Evolutionary conservation across 805 yeast species (phyloP).

Genomic region (Starmerella vaccinii): DNA sequence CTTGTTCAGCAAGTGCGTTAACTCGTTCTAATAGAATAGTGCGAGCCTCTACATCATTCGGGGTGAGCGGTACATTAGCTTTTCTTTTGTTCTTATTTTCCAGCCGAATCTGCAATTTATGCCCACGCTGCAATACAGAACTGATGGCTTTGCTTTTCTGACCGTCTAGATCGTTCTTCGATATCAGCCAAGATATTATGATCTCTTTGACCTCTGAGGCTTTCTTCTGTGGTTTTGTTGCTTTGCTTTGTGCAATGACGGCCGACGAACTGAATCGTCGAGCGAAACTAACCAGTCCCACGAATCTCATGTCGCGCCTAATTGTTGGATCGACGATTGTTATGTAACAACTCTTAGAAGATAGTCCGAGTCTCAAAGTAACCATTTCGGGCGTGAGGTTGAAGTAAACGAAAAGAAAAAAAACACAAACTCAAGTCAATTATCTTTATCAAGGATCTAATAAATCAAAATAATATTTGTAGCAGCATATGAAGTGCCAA

Average conservation of each 20-base stretch:
- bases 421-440: not conserved
- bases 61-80: slow-evolving; percentile 11
- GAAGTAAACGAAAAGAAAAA: not conserved
- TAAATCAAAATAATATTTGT: too few relatives aligned
- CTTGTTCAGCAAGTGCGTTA: slow-evolving; percentile 22
- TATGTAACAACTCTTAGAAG: not conserved
- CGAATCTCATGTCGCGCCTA: not conserved
- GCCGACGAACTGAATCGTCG: not conserved
- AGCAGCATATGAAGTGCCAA: too few relatives aligned
- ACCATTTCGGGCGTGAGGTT: not conserved
- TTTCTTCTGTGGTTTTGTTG: slow-evolving; percentile 7
- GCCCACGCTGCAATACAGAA: slow-evolving; percentile 28
- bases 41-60: slow-evolving; percentile 28
- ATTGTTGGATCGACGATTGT: not conserved
- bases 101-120: slow-evolving; percentile 25
- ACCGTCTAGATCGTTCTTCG: slow-evolving; percentile 27
- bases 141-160: slow-evolving; percentile 30
- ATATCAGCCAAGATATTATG: slow-evolving; percentile 30
- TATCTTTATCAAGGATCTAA: too few relatives aligned
- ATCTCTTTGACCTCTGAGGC: slow-evolving; percentile 24
- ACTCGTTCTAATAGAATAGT: slow-evolving; percentile 24
- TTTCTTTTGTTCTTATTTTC: slow-evolving; percentile 20
- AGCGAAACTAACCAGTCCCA: not conserved
- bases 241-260: not conserved
- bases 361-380: not conserved